A percentile compares a stretch with the other conserved stretches of the same genome.
Conservation (phyloP, 441 rosid species). For the Daphne laureola region DNA sequence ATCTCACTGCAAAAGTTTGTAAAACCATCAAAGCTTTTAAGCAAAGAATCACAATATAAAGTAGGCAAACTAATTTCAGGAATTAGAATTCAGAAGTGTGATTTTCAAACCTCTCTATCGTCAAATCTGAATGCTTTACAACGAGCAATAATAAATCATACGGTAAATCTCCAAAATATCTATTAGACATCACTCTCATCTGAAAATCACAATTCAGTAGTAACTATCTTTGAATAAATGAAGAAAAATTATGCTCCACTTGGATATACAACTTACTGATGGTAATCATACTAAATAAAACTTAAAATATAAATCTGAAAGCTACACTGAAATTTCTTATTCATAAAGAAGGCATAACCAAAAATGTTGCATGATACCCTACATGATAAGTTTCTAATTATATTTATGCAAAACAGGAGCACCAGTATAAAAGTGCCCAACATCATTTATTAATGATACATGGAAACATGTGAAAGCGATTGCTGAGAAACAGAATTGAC, state of each 20-base stretch:
- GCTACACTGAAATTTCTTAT: too few relatives aligned
- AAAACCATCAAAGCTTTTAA: slow-evolving; percentile 26
- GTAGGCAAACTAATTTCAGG: slow-evolving; percentile 6
- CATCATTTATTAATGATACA: too few relatives aligned
- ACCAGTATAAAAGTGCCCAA: too few relatives aligned
- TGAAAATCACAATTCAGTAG: slow-evolving; percentile 28
- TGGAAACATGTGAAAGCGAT: too few relatives aligned
- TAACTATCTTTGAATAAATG: slow-evolving; percentile 14
- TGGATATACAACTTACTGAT: neutral
- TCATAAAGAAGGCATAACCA: neutral
- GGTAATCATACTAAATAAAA: too few relatives aligned
- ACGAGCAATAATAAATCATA: slow-evolving; percentile 38
- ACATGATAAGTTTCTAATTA: too few relatives aligned
- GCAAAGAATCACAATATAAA: neutral
- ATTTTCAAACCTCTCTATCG: slow-evolving; percentile 50
- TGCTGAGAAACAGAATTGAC: too few relatives aligned
- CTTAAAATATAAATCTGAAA: too few relatives aligned
- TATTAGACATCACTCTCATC: slow-evolving; percentile 50
- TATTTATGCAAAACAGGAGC: too few relatives aligned
- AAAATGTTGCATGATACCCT: too few relatives aligned
- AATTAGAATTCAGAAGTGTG: slow-evolving; percentile 1
- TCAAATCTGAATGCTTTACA: slow-evolving; percentile 53
- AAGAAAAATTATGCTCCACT: slow-evolving; percentile 1
- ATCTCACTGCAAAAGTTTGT: slow-evolving; percentile 50
- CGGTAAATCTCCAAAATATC: slow-evolving; percentile 42